phyloP scores from a whole-genome alignment of 805 yeast genomes.

The Jamesozyma gamospora region DNA sequence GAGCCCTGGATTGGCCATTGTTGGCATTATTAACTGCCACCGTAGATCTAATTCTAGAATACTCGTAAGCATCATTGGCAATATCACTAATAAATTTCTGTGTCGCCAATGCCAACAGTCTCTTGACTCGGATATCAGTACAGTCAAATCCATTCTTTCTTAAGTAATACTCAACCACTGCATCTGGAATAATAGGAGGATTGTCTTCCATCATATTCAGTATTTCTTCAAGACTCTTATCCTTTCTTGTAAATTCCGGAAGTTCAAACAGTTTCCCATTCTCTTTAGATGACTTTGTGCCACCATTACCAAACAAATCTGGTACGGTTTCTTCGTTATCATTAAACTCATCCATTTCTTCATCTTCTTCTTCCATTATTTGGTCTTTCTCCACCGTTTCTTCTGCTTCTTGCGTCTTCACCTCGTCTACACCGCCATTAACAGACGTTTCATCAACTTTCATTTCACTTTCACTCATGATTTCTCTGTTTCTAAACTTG shows the following conservation, averaged over 20 bases:
- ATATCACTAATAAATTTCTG: slow-evolving; percentile 91
- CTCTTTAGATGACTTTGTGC: slow-evolving; percentile 12
- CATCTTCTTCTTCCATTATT: slow-evolving; percentile 9
- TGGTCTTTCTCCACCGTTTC: neutral
- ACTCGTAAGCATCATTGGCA: slow-evolving; percentile 94
- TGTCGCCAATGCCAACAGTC: slow-evolving; percentile 86
- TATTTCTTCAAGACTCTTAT: slow-evolving; percentile 74
- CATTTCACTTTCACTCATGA: too few species aligned
- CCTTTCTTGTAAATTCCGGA: slow-evolving; percentile 66
- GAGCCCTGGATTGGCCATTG: slow-evolving; percentile 78
- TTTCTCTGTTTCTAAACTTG: too few species aligned
- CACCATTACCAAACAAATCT: slow-evolving; percentile 13
- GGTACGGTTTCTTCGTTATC: slow-evolving; percentile 28
- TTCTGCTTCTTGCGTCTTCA: too few species aligned
- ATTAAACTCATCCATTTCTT: slow-evolving; percentile 29
- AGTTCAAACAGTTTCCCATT: slow-evolving; percentile 36
- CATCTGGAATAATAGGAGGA: slow-evolving; percentile 94
- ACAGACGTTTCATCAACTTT: too few species aligned
- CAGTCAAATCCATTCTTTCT: slow-evolving; percentile 79
- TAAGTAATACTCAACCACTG: slow-evolving; percentile 86
- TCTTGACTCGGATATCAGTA: slow-evolving; percentile 64
- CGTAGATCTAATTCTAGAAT: slow-evolving; percentile 82
- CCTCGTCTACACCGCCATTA: too few species aligned
- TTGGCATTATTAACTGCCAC: slow-evolving; percentile 77
- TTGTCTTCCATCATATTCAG: slow-evolving; percentile 84